These are phyloP conservation scores for Aspergillus sclerotioniger DNA, from an alignment of 495 filamentous ascomycete genomes.

Conservation along the genomic window DNA sequence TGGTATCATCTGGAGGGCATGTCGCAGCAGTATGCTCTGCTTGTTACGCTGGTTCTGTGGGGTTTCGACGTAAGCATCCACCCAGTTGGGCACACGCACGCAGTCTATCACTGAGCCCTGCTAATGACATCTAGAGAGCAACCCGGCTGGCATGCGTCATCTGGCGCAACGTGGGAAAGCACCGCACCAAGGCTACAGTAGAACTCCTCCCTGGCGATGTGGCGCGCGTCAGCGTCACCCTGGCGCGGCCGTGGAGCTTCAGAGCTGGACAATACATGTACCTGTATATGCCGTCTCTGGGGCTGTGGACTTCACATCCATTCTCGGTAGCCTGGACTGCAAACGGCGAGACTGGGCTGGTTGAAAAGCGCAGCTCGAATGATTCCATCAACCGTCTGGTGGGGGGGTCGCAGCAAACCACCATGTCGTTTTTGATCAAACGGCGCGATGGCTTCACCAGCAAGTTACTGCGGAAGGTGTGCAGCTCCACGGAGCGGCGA, in stretches of 20 bases:
- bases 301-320: conserved; percentile 55
- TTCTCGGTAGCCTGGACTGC: conserved; percentile 57
- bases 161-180: conserved; percentile 59
- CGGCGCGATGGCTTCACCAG: conserved; percentile 55
- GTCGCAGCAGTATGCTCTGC: conserved; percentile 36
- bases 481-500: conserved; percentile 34
- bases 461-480: conserved; percentile 46
- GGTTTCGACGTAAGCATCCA: conserved; percentile 34
- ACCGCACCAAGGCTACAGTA: conserved; percentile 45
- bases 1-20: conserved; percentile 53
- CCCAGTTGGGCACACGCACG: neutral
- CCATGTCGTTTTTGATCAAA: conserved; percentile 53
- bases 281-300: conserved; percentile 51
- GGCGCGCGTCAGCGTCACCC: conserved; percentile 47
- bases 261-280: conserved; percentile 56
- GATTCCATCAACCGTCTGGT: conserved; percentile 37
- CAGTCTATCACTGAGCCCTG: conserved; percentile 39
- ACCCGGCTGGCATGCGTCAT: conserved; percentile 48
- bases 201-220: conserved; percentile 53
- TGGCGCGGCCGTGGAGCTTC: conserved; percentile 49
- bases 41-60: conserved; percentile 41
- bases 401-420: conserved; percentile 31
- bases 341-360: conserved; percentile 5
- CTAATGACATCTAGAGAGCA: conserved; percentile 44
- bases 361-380: conserved; percentile 32